Base-by-base conservation (phyloP, 2,329 filamentous ascomycete genomes). In the Epichloe amarillans region DNA sequence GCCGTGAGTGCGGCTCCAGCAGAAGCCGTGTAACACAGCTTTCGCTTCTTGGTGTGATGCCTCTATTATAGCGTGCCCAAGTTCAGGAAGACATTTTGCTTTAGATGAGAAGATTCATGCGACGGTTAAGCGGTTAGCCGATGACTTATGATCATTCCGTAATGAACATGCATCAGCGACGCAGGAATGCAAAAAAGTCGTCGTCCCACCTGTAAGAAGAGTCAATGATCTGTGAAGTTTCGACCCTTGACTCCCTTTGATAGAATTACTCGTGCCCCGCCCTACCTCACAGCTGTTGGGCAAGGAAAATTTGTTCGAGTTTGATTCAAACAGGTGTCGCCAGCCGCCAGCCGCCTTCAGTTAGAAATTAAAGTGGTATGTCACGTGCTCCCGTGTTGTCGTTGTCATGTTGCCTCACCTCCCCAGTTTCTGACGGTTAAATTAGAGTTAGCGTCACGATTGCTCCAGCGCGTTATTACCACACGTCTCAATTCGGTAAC, bases 41-140 rank as follows among this genome's bases (percentile, higher is more conserved):
- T 87, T 63, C 73, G 83, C 42, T 87, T 85, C 61, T 73, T 82
- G 63, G 62, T 83, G 46, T 83, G 23, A 33, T 30, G 38, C 12
- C 17, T 11, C n/a, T 30, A 30, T 10, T 4, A 30, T 30, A 30
- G 8, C 26, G 3, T 30, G 36, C 36, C 14, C 15, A 38, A 38
- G 26, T 30, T 30, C 26, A 10, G 26, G 26, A 30, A 8, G 26
- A 30, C 26, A 30, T 30, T 11, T 7, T 38, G 14, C n/a, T 38
- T 7, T 3, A n/a, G 12, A 38, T 38, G 12, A n/a, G 5, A 38
- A 38, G 37, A 38, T 38, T 14, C 37, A 38, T 38, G 14, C n/a
- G 12, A 30, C 30, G 30, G 37, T 2, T 7, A n/a, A 38, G 37
- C 37, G 37, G 10, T 15, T n/a, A 23, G 33, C 44, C 37, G n/a